Evolutionary conservation across 352 stramenopile species (phyloP).

Genomic region (Globisporangium cederbergense): DNA sequence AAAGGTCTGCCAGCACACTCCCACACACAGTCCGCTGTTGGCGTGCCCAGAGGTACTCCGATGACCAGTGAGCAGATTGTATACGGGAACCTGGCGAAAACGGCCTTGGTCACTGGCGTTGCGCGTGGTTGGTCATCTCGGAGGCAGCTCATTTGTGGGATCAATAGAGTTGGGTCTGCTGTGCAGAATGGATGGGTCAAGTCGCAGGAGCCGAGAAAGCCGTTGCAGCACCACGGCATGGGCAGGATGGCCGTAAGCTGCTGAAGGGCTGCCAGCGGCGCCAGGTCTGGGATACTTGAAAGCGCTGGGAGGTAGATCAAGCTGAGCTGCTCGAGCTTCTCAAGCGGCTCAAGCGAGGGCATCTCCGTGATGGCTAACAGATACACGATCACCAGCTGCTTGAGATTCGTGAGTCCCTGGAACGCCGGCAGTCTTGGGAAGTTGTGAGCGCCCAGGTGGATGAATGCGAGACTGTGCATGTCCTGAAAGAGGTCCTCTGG

Average conservation of each 20-base stretch:
- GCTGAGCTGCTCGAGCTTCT: constrained; percentile 13
- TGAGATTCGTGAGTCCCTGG: constrained; percentile 22
- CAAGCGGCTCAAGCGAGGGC: constrained; percentile 19
- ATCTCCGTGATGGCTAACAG: constrained; percentile 20
- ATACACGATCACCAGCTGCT: constrained; percentile 28
- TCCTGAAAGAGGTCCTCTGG: constrained; percentile 26
- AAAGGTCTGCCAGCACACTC: too few species aligned
- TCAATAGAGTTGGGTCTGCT: background rate
- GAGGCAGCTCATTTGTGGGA: background rate
- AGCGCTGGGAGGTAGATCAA: constrained; percentile 19
- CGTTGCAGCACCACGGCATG: background rate
- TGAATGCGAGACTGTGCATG: constrained; percentile 28
- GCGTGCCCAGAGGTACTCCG: background rate
- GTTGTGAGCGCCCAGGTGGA: constrained; percentile 34
- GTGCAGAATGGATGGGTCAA: background rate
- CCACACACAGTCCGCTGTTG: background rate
- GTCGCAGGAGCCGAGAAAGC: background rate
- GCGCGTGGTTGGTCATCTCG: background rate
- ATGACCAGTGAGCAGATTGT: background rate
- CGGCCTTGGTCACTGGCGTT: background rate
- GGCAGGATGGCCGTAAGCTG: background rate
- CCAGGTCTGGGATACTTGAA: constrained; percentile 18
- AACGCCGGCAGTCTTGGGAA: constrained; percentile 28
- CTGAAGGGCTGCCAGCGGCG: background rate
- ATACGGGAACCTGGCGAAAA: background rate